A percentile compares a stretch with the other conserved stretches of the same genome.
These are phyloP conservation scores for Microbotryum scabiosae DNA, from an alignment of 1,284 basidiomycete genomes.

Conservation along the genomic window DNA sequence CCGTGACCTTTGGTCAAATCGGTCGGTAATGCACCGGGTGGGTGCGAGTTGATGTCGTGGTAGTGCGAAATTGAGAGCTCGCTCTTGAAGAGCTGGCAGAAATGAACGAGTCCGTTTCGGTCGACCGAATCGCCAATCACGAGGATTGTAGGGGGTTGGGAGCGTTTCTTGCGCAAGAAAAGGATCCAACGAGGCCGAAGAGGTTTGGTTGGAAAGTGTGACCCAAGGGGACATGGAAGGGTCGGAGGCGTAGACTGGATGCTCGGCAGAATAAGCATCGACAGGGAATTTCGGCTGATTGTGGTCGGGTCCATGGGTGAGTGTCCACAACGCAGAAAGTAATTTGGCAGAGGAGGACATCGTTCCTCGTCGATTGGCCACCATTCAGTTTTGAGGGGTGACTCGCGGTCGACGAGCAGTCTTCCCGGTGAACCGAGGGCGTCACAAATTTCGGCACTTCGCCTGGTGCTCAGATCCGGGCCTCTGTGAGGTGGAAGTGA, in stretches of 20 bases:
- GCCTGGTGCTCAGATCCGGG: no score
- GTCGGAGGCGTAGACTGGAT: slow-evolving; percentile 14
- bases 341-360: slow-evolving; percentile 22
- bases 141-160: slow-evolving; percentile 21
- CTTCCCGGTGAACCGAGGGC: slow-evolving; percentile 18
- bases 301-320: slow-evolving; percentile 17
- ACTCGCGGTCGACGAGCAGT: slow-evolving; percentile 27
- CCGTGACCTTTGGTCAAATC: slow-evolving; percentile 26
- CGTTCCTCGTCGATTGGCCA: slow-evolving; percentile 13
- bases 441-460: slow-evolving; percentile 10
- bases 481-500: not conserved
- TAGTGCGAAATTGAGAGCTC: slow-evolving; percentile 27
- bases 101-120: slow-evolving; percentile 29
- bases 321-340: slow-evolving; percentile 27
- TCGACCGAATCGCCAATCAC: slow-evolving; percentile 31
- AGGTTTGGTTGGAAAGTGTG: not conserved
- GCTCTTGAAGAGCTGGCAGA: slow-evolving; percentile 28
- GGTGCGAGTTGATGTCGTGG: slow-evolving; percentile 15
- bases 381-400: slow-evolving; percentile 26
- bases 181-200: not conserved
- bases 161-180: slow-evolving; percentile 18
- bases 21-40: slow-evolving; percentile 12
- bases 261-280: slow-evolving; percentile 15
- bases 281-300: slow-evolving; percentile 9
- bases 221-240: slow-evolving; percentile 1